Evolutionary conservation across 2,329 filamentous ascomycete genomes (phyloP).

Genomic region (Cadophora gregata): DNA sequence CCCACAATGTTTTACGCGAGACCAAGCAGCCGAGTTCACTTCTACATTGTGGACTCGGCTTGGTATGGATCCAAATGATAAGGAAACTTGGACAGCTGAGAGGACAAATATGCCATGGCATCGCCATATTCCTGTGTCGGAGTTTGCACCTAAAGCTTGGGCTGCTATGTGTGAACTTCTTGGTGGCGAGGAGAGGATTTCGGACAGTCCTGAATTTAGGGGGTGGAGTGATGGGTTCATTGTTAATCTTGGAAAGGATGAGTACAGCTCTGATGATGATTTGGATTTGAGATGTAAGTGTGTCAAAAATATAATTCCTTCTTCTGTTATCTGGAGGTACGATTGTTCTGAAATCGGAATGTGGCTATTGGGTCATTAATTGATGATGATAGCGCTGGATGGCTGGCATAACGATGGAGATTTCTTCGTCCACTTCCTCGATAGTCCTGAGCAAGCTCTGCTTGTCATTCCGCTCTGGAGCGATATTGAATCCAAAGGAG

Average conservation of each 20-base stretch:
- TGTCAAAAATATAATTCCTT: not conserved
- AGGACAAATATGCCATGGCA: conserved; percentile 70
- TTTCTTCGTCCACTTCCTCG: conserved; percentile 75
- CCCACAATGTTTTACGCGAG: conserved; percentile 55
- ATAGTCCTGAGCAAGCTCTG: conserved; percentile 71
- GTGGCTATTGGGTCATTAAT: conserved; percentile 35
- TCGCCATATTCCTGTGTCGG: conserved; percentile 56
- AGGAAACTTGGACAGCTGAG: conserved; percentile 67
- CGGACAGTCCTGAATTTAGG: conserved; percentile 48
- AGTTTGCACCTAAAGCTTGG: conserved; percentile 71
- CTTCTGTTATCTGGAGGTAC: not conserved
- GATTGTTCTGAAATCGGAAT: not conserved
- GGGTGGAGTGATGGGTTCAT: conserved; percentile 72
- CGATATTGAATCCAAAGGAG: conserved; percentile 64
- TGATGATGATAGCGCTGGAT: conserved; percentile 20
- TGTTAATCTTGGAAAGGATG: conserved; percentile 68
- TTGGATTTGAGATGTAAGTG: conserved; percentile 49
- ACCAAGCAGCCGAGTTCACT: conserved; percentile 55
- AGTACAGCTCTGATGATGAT: conserved; percentile 55
- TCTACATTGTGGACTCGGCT: conserved; percentile 66
- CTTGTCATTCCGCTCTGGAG: conserved; percentile 72
- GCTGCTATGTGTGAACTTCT: conserved; percentile 69
- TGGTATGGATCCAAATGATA: conserved; percentile 67
- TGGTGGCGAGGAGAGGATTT: conserved; percentile 64
- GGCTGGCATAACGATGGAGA: conserved; percentile 72